A percentile compares a stretch with the other conserved stretches of the same genome.
These are phyloP conservation scores for Vitellaria paradoxa DNA, from an alignment of 179 eudicot species.

Conservation along the genomic window DNA sequence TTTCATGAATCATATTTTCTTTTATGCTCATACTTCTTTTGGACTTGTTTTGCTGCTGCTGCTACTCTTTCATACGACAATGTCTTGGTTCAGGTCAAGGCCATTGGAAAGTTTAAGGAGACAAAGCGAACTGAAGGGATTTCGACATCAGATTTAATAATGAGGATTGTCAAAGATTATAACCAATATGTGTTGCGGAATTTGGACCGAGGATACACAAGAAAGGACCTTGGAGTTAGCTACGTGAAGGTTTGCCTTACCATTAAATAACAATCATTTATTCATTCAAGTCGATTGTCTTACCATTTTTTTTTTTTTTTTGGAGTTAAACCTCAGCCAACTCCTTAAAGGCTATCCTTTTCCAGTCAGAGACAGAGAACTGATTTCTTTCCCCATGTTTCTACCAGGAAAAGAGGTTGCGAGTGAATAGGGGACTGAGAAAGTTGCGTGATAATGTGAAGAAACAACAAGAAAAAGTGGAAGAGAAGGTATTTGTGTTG, in stretches of 20 bases:
- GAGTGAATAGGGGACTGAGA: constrained; percentile 80
- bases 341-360: neutral
- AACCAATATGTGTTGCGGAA: constrained; percentile 94
- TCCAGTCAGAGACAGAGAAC: neutral
- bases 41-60: constrained; percentile 1
- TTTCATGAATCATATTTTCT: neutral
- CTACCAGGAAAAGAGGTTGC: constrained; percentile 78
- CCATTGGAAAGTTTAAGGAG: constrained; percentile 78
- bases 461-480: constrained; percentile 92
- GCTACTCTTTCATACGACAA: too few species aligned
- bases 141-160: constrained; percentile 88
- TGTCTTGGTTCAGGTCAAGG: constrained; percentile 55
- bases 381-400: neutral
- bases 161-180: constrained; percentile 94
- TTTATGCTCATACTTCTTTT: neutral
- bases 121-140: constrained; percentile 88
- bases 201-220: constrained; percentile 88
- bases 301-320: too few species aligned
- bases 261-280: neutral
- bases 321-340: neutral
- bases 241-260: constrained; percentile 70
- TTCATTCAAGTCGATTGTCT: constrained; percentile 6
- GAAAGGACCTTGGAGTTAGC: constrained; percentile 91
- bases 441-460: constrained; percentile 80
- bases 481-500: constrained; percentile 33